Evolutionary conservation across 1,139 yeast species (phyloP).

Genomic region (Suhomyces guaymorum): DNA sequence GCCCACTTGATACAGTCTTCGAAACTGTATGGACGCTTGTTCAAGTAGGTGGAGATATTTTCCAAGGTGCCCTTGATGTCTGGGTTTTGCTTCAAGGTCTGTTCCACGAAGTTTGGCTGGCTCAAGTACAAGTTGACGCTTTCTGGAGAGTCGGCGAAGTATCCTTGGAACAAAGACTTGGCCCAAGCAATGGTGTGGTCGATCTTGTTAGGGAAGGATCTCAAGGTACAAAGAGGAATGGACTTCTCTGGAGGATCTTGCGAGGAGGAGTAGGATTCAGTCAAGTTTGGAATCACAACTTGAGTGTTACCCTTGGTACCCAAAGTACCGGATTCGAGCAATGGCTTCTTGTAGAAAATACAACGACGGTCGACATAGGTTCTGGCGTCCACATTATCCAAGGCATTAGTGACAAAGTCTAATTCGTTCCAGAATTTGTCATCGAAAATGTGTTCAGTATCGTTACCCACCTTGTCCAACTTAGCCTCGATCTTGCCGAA

Average conservation of each 20-base stretch:
- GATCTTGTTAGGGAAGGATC: conserved; percentile 96
- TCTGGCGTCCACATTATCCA: conserved; percentile 97
- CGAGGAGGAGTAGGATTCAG: conserved; percentile 93
- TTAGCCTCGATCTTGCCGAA: conserved; percentile 72
- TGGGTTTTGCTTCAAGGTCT: conserved; percentile 85
- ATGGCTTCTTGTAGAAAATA: conserved; percentile 86
- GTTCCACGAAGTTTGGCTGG: conserved; percentile 91
- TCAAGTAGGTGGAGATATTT: conserved; percentile 70
- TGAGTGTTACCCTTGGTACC: conserved; percentile 99
- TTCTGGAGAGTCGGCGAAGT: conserved; percentile 85
- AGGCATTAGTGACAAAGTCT: conserved; percentile 91
- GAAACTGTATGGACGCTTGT: conserved; percentile 81
- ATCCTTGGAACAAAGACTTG: conserved; percentile 91
- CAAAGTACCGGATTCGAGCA: conserved; percentile 93
- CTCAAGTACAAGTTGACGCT: conserved; percentile 87
- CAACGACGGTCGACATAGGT: conserved; percentile 97
- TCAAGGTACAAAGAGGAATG: conserved; percentile 92
- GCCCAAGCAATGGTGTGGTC: conserved; percentile 99
- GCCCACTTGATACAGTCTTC: conserved; percentile 98
- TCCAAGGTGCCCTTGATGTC: conserved; percentile 87
- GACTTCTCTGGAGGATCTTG: conserved; percentile 99
- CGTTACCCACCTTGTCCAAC: conserved; percentile 89
- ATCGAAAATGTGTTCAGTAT: conserved; percentile 83
- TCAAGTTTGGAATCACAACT: conserved; percentile 87
- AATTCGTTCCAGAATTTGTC: conserved; percentile 84